Evolutionary conservation across 805 yeast genomes (phyloP), one percentile per base, ranked within the genome.

Genomic region (Wickerhamiella australiensis): DNA sequence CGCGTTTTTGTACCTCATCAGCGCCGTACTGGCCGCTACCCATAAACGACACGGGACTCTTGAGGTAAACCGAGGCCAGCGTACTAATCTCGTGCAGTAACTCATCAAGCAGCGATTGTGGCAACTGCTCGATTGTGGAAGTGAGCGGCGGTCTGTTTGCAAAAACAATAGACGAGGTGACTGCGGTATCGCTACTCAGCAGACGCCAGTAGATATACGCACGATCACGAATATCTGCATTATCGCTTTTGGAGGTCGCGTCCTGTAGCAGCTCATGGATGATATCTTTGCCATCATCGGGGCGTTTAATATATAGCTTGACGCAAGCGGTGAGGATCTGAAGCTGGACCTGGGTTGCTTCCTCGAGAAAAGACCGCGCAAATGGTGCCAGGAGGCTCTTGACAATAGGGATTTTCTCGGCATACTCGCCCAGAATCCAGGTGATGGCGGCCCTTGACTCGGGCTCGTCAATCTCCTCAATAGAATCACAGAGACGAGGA

Each of bases 151-250:
- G 94, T 50, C 84, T 68, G 53, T 74, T 75, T 9, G 78, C 71
- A 51, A 80, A 65, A 25, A 85, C 71, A 43, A 85, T 69, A 40
- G 72, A 69, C 55, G 72, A 69, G 47, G 82, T 94, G 55, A 87
- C 78, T 44, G 84, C 81, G 2, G 80, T 77, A 59, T 90, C 96
- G 57, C 86, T 78, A 1, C 94, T 78, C 9, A 88, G 65, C 42
- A 88, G 63, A 49, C 95, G 74, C 95, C 95, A 85, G 67, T 88
- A 88, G 58, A 86, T 80, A 61, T 72, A 84, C 0, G 92, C 95
- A 43, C 96, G 67, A 60, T 85, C 94, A 54, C 96, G 72, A 15
- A 87, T 65, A 66, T 88, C 97, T 0, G 96, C 95, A 59, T 87
- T 82, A 57, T 81, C 81, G 9, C 73, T 72, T 33, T 80, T 82